These are phyloP conservation scores for Pseudogymnoascus sp. DNA, from an alignment of 2,329 filamentous ascomycete genomes.

Conservation along the genomic window DNA sequence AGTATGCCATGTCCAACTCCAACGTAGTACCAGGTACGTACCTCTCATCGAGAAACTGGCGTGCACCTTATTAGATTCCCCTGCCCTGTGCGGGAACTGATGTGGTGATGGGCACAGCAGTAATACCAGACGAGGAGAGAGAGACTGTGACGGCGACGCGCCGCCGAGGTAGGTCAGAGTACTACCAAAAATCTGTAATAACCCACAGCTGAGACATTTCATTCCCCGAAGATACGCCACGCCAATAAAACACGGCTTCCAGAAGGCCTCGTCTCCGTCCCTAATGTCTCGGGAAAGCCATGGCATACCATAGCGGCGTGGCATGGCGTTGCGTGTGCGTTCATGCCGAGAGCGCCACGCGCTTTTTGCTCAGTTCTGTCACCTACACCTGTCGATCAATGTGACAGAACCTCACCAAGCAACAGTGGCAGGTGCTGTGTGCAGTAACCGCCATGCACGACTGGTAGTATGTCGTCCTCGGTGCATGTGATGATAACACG, in stretches of 20 bases:
- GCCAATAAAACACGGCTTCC: neutral
- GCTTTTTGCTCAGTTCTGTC: neutral
- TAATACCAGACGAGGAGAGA: neutral
- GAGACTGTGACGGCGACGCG: neutral
- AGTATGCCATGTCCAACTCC: neutral
- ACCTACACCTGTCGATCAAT: neutral
- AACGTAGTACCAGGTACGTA: neutral
- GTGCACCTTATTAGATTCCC: conserved; percentile 1
- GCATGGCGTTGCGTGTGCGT: neutral
- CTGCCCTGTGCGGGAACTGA: neutral
- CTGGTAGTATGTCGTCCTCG: neutral
- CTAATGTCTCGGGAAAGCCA: neutral
- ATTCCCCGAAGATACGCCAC: neutral
- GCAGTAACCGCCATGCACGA: neutral
- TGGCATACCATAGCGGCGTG: neutral
- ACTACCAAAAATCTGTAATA: neutral
- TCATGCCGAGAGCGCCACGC: neutral
- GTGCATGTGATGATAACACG: neutral
- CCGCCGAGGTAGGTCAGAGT: neutral
- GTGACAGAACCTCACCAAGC: neutral
- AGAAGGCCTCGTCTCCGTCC: neutral
- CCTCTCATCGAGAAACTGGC: neutral
- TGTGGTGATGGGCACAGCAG: no score
- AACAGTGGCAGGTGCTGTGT: neutral
- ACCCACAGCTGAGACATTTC: neutral